A percentile compares a stretch with the other conserved stretches of the same genome.
phyloP scores from a whole-genome alignment of 371 early-diverging fungal species.

The Zychaea mexicana region DNA sequence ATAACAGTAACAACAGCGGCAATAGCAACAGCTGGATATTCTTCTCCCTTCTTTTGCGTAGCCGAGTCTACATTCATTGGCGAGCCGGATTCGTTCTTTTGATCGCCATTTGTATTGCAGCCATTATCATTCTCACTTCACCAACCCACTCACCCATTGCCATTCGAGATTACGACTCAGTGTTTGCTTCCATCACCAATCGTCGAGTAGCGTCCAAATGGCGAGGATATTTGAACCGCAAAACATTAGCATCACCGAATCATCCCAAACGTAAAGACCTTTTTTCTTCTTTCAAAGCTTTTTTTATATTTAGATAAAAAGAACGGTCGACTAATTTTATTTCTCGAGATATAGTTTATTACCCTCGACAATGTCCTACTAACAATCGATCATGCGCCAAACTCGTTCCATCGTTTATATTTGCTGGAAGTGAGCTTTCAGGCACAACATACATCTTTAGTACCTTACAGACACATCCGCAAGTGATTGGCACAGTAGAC shows the following conservation, averaged over 20 bases:
- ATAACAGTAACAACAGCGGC: background rate
- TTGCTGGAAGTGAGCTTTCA: constrained; percentile 58
- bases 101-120: background rate
- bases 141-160: background rate
- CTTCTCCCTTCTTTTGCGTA: background rate
- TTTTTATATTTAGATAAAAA: too few relatives aligned
- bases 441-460: constrained; percentile 51
- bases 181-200: constrained; percentile 30
- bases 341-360: constrained; percentile 55
- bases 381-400: constrained; percentile 49
- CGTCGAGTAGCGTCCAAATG: constrained; percentile 25
- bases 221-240: constrained; percentile 27
- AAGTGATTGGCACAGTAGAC: constrained; percentile 43
- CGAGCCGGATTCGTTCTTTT: constrained; percentile 4
- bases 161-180: constrained; percentile 21
- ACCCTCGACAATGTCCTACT: constrained; percentile 49
- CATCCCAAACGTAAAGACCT: constrained; percentile 30
- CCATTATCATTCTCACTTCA: constrained; percentile 5
- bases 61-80: constrained; percentile 2
- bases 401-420: constrained; percentile 59
- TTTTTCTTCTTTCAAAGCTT: background rate
- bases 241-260: constrained; percentile 13
- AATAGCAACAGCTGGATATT: background rate
- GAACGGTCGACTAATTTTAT: background rate
- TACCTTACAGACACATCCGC: constrained; percentile 51